A percentile compares a stretch with the other conserved stretches of the same genome.
These are phyloP conservation scores for Neofusicoccum kwambonambiense DNA, from an alignment of 2,329 filamentous ascomycete species.

Conservation along the genomic window DNA sequence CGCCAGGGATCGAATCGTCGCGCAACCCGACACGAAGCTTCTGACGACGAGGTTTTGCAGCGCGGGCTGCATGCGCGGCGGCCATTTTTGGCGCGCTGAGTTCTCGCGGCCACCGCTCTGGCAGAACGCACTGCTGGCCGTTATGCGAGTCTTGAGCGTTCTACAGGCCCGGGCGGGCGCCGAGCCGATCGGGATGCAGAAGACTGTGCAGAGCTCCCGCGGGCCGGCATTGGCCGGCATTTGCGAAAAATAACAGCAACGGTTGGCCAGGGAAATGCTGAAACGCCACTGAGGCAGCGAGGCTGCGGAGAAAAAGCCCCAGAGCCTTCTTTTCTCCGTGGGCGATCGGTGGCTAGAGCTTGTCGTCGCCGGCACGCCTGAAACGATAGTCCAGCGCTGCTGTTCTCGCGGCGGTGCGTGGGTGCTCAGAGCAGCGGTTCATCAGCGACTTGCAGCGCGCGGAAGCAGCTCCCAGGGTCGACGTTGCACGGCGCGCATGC, in stretches of 20 bases:
- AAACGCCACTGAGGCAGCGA: conserved; percentile 5
- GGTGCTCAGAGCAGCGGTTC: not conserved
- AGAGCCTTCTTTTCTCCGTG: not conserved
- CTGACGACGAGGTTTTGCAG: not conserved
- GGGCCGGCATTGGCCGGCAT: not conserved
- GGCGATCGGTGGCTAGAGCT: conserved; percentile 12
- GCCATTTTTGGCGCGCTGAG: not conserved
- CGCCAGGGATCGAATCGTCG: not conserved
- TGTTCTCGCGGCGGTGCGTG: not conserved
- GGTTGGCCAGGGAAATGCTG: conserved; percentile 5
- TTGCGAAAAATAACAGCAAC: conserved; percentile 3
- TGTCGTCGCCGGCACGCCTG: conserved; percentile 6
- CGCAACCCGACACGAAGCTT: conserved; percentile 1
- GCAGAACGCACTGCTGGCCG: not conserved
- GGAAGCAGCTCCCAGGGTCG: conserved; percentile 1
- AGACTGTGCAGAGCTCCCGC: not conserved
- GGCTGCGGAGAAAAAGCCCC: not conserved
- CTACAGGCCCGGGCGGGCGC: not conserved
- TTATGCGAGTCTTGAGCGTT: not conserved
- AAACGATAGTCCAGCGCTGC: conserved; percentile 14
- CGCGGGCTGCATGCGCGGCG: not conserved
- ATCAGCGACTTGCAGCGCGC: not conserved
- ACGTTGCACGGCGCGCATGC: conserved; percentile 6
- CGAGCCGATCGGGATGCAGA: not conserved
- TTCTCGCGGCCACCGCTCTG: not conserved